A percentile compares a stretch with the other conserved stretches of the same genome.
Conservation (phyloP, 768 basidiomycete genomes). For the Hygrophorus russula region DNA sequence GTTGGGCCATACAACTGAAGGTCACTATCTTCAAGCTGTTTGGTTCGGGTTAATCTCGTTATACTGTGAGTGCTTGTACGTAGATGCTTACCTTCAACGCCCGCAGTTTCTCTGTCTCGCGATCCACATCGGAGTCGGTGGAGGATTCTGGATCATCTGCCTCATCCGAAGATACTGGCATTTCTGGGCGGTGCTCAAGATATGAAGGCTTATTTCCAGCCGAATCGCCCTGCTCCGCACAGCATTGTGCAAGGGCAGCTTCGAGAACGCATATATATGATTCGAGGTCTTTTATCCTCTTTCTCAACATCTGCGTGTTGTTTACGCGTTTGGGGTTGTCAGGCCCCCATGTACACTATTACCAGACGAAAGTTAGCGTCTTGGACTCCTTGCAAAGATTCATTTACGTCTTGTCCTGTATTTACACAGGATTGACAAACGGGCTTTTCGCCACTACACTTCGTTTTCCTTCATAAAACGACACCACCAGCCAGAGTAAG, state of each 20-base stretch:
- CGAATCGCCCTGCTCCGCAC: slow-evolving; percentile 23
- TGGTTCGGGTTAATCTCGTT: not conserved
- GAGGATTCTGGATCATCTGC: slow-evolving; percentile 13
- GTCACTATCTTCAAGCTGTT: slow-evolving; percentile 29
- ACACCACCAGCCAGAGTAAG: not conserved
- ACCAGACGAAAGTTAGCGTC: not conserved
- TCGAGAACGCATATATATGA: slow-evolving; percentile 30
- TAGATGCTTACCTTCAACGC: slow-evolving; percentile 9
- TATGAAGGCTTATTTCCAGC: slow-evolving; percentile 20
- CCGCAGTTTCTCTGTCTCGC: slow-evolving; percentile 25
- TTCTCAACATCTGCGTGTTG: slow-evolving; percentile 32
- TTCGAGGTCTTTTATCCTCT: slow-evolving; percentile 26
- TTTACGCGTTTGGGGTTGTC: slow-evolving; percentile 29
- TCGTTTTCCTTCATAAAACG: slow-evolving; percentile 25
- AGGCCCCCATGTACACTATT: slow-evolving; percentile 33
- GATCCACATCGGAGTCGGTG: slow-evolving; percentile 13
- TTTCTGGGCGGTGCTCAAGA: slow-evolving; percentile 17
- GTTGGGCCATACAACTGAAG: slow-evolving; percentile 30
- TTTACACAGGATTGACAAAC: slow-evolving; percentile 28
- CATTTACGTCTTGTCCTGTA: slow-evolving; percentile 27
- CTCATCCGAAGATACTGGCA: slow-evolving; percentile 13
- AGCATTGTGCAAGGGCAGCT: slow-evolving; percentile 30
- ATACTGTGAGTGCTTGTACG: not conserved
- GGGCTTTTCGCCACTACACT: slow-evolving; percentile 35
- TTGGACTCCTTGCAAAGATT: not conserved